Evolutionary conservation across 164 flowering plant genomes (phyloP), one percentile per base, ranked within the genome.

Genomic region (Houttuynia cordata): DNA sequence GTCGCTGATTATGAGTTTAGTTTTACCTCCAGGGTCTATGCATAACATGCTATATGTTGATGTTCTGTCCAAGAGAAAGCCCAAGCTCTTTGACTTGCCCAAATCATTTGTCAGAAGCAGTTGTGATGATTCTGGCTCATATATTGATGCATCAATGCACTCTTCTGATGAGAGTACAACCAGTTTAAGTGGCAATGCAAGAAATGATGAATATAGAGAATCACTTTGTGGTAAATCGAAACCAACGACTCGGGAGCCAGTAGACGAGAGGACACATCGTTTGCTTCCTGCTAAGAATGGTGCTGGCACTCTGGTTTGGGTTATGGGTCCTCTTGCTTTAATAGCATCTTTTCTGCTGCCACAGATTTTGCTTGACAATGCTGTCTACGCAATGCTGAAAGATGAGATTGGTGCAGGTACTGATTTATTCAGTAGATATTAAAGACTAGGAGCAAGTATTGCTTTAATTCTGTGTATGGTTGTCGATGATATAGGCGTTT

Each of bases 211-310:
- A 18, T 47, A 55, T 64, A 37, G 64, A 12, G 95, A 85, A 69
- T 81, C 83, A 0, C 79, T 81, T 63, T 73, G 79, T 41, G 98
- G 98, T 2, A 92, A 87, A 76, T 62, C 95, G 0, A 95, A 93
- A 56, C 81, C 87, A 9, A 78, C 83, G 65, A 83, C 87, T 67
- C 82, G 87, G 63, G 87, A 92, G 60, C 60, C 64, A n/a, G 68
- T 85, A 18, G 96, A 88, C 62, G 88, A 85, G 70, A 56, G 81
- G 62, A 79, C 74, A 64, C 65, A 81, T 72, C 75, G 60, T 14
- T 89, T 93, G 7, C 73, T 91, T 0, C 89, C 96, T 51, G 84
- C 83, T 56, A 73, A 79, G 56, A 82, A 78, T 59, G 81, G 74
- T 1, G 73, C 74, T 21, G 82, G 87, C 52, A 87, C 95, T 0